A percentile compares a stretch with the other conserved stretches of the same genome.
Conservation (phyloP, 1,284 basidiomycete species). For the Ganoderma meredithae region DNA sequence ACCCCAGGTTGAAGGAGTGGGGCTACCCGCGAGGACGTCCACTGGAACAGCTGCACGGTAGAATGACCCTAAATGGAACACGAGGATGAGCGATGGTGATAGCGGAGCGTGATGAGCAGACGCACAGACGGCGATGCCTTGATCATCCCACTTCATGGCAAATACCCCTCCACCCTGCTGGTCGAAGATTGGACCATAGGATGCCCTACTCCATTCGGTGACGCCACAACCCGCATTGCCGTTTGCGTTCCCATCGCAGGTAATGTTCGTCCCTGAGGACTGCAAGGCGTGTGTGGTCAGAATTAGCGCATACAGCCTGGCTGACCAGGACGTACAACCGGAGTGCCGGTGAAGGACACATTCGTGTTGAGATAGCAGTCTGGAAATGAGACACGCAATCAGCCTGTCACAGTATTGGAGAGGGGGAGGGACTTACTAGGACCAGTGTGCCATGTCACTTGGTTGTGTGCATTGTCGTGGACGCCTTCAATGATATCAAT, state of each 20-base stretch:
- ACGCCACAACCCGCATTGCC: conserved; percentile 74
- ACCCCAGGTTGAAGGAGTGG: conserved; percentile 68
- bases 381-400: conserved; percentile 29
- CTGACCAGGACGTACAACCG: conserved; percentile 51
- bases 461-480: conserved; percentile 79
- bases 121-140: conserved; percentile 75
- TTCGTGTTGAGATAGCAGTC: conserved; percentile 55
- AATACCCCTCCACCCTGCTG: conserved; percentile 77
- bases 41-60: conserved; percentile 74
- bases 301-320: neutral
- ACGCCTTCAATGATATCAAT: conserved; percentile 86
- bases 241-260: conserved; percentile 61
- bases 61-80: conserved; percentile 63
- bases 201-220: conserved; percentile 72
- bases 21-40: conserved; percentile 64
- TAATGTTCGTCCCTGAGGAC: conserved; percentile 50
- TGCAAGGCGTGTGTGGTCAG: conserved; percentile 29
- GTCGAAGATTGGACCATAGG: conserved; percentile 78
- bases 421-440: conserved; percentile 47
- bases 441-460: conserved; percentile 77
- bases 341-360: conserved; percentile 62
- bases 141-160: conserved; percentile 82
- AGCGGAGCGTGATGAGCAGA: conserved; percentile 21
- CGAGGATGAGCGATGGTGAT: conserved; percentile 10
- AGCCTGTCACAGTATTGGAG: conserved; percentile 1